Percentiles rank a stretch among this genome's conserved stretches.
Evolutionary conservation across 345 rosid species (phyloP).

Genomic region (Aquilaria sinensis): DNA sequence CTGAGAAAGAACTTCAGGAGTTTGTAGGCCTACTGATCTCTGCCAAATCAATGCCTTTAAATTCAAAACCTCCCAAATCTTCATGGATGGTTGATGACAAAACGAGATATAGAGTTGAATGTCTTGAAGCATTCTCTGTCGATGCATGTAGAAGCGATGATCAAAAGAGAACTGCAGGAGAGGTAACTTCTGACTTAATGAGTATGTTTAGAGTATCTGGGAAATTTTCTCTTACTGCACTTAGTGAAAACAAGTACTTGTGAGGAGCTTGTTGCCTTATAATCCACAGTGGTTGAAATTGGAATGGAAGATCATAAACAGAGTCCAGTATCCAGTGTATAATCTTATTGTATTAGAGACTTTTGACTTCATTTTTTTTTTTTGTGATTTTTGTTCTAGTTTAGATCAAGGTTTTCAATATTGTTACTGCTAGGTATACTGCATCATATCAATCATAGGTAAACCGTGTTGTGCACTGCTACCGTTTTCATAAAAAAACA

Average conservation of each 20-base stretch:
- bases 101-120: conserved; percentile 38
- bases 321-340: too few relatives aligned
- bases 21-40: conserved; percentile 60
- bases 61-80: conserved; percentile 68
- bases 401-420: too few relatives aligned
- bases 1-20: conserved; percentile 70
- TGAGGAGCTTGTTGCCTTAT: conserved; percentile 2
- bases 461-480: too few relatives aligned
- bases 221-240: too few relatives aligned
- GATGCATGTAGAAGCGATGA: conserved; percentile 70
- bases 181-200: conserved; percentile 38
- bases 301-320: background rate
- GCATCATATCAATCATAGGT: too few relatives aligned
- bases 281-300: conserved; percentile 1
- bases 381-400: too few relatives aligned
- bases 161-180: conserved; percentile 64
- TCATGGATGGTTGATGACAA: conserved; percentile 75
- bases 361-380: too few relatives aligned
- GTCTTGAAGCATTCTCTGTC: conserved; percentile 81
- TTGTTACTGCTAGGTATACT: too few relatives aligned
- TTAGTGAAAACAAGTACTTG: conserved; percentile 5
- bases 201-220: too few relatives aligned
- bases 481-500: too few relatives aligned
- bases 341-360: too few relatives aligned
- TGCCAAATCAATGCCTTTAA: conserved; percentile 57